A percentile compares a stretch with the other conserved stretches of the same genome.
phyloP scores from a whole-genome alignment of 2,329 filamentous ascomycete genomes.

The Myriosclerotinia duriaeana region DNA sequence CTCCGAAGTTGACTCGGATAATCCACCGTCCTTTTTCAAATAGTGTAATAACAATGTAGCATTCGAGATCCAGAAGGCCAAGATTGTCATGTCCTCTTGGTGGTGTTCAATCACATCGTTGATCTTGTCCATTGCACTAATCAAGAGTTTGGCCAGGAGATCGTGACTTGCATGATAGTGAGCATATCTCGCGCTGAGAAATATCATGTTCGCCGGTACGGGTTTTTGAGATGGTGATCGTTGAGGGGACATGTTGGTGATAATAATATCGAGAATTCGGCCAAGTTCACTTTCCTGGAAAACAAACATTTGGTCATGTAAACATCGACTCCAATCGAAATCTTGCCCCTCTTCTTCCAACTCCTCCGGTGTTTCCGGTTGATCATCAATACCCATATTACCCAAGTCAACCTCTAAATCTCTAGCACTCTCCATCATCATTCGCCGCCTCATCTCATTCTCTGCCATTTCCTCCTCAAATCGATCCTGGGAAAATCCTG shows the following conservation, averaged over 20 bases:
- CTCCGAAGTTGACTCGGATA: conserved; percentile 77
- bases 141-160: conserved; percentile 75
- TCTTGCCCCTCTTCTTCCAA: conserved; percentile 87
- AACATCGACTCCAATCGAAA: conserved; percentile 91
- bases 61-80: conserved; percentile 99
- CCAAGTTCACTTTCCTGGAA: conserved; percentile 94
- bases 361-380: conserved; percentile 81
- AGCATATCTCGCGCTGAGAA: conserved; percentile 91
- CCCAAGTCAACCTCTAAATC: conserved; percentile 95
- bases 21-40: conserved; percentile 85
- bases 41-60: conserved; percentile 94
- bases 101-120: conserved; percentile 93
- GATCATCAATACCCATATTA: conserved; percentile 92
- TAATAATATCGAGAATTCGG: conserved; percentile 89
- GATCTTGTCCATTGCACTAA: conserved; percentile 90
- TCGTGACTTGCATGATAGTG: conserved; percentile 93
- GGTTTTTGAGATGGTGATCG: conserved; percentile 96
- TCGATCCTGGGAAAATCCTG: conserved; percentile 85
- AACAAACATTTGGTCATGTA: conserved; percentile 99
- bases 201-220: conserved; percentile 94
- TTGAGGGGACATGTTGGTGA: conserved; percentile 97
- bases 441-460: conserved; percentile 88
- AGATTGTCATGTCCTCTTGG: conserved; percentile 99
- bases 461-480: conserved; percentile 98
- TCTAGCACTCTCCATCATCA: conserved; percentile 99